phyloP scores from a whole-genome alignment of 495 filamentous ascomycete species.

The Neurospora sp. region DNA sequence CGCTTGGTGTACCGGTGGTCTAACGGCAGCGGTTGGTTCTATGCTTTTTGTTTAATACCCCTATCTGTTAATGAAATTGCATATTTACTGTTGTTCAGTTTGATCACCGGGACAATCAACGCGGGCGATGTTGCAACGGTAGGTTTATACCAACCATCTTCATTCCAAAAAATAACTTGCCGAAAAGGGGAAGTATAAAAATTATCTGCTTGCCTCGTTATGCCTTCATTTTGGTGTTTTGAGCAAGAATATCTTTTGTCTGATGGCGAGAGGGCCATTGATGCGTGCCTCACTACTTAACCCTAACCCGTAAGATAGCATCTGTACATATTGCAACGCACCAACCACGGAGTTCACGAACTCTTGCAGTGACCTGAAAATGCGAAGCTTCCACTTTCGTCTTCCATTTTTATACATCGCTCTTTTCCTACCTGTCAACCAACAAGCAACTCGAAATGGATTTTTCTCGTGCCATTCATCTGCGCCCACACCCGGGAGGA shows the following conservation, averaged over 20 bases:
- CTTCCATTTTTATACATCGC: neutral
- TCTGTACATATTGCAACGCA: neutral
- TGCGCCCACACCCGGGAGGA: neutral
- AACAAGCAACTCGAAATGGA: neutral
- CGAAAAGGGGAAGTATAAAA: neutral
- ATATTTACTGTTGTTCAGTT: neutral
- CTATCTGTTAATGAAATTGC: neutral
- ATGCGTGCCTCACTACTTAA: neutral
- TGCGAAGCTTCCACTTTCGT: neutral
- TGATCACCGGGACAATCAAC: neutral
- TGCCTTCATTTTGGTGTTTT: too few species aligned
- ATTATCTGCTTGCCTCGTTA: neutral
- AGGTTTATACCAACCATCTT: neutral
- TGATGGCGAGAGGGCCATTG: neutral
- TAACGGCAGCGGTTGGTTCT: neutral
- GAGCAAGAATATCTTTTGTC: neutral
- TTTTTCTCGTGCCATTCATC: neutral
- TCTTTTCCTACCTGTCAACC: neutral
- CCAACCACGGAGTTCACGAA: neutral
- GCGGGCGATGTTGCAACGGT: neutral
- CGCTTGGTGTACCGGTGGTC: neutral
- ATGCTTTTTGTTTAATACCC: neutral
- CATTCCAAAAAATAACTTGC: neutral
- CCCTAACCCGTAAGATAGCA: neutral
- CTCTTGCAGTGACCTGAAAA: too few species aligned